Evolutionary conservation across 352 stramenopile genomes (phyloP), one percentile per base, ranked within the genome.

Genomic region (Pythium vanterpoolii): DNA sequence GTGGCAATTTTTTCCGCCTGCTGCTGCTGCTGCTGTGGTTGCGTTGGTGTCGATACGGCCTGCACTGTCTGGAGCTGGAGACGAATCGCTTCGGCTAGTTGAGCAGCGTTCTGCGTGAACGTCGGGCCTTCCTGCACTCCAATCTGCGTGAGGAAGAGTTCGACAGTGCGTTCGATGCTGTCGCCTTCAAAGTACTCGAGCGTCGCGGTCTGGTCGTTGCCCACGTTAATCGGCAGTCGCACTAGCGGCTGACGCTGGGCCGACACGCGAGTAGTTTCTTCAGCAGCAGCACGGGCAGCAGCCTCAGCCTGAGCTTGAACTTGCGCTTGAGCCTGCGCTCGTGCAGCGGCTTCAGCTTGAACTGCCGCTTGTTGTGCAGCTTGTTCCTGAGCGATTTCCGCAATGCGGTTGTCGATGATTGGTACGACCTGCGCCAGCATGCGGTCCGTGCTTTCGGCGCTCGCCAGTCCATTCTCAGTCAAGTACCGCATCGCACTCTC

Each of bases 111-210:
- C 28, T 73, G 65, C 23, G 56, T 60, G 57, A 86, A 89, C 24
- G 36, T 55, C 8, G 73, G 60, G 36, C 56, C 70, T n/a, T 79
- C 60, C 13, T 67, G 63, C 52, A 93, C 39, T 3, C 82, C 77
- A 23, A 89, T 66, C 27, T 39, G 52, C 6, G 68, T 50, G 16
- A 93, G 69, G 56, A 93, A 93, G 6, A 77, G 48, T 51, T 91
- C 73, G 4, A 84, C 81, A 0, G 83, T 89, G 30, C 71, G 66
- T 56, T 90, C 75, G 30, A 89, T 33, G 56, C 73, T 85, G 39
- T 93, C 83, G 28, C 83, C 79, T 64, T 86, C 77, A 64, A 77
- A 93, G 68, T 91, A 91, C 34, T 83, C 62, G 52, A 89, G 68
- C 18, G 63, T 70, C 16, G 65, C 76, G 21, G 72, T 60, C 13